Evolutionary conservation across 1,284 basidiomycete genomes (phyloP), one percentile per base, ranked within the genome.

Genomic region (Volvariella surrecta): DNA sequence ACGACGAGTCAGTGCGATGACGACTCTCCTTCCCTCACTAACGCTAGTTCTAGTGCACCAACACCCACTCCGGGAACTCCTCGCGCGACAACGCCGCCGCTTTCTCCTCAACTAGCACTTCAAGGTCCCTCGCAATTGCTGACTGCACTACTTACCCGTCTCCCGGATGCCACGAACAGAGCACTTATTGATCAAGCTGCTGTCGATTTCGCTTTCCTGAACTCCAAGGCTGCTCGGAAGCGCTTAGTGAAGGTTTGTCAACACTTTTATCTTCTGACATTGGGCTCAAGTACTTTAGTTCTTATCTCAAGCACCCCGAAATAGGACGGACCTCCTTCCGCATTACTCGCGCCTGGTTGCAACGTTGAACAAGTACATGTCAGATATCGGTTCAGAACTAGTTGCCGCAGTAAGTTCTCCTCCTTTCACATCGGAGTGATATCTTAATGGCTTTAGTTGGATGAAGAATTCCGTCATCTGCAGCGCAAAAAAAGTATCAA

Each of bases 401-500:
- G 77, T 97, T 8, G 74, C 81, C 22, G 66, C 79, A 48, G 90
- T 94, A 53, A 58, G 87, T 67, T 19, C 34, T 34, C 16, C 32
- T 22, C 22, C 7, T 24, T 39, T 43, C n/a, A 16, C 13, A 42
- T 19, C 19, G n/a, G 13, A 16, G 32, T 17, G 15, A 18, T 28
- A 24, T 42, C 10, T 16, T 51, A 38, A 3, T 18, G 9, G 28
- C 17, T 43, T 31, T 54, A 96, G 92, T 76, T 99, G 40, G 93
- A 98, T 53, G 92, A 97, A 51, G 94, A 99, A 59, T 93, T 99
- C 58, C 79, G 91, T 13, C 98, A 96, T 58, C 67, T 99, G n/a
- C 95, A 98, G 55, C 73, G 85, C 45, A 98, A 97, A 70, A 89
- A 87, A 64, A 92, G 90, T 43, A 81, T 91, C 1, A 80, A 93